Base-by-base conservation (phyloP, 176 grass and related monocot genomes). In the Rhynchospora pubera region DNA sequence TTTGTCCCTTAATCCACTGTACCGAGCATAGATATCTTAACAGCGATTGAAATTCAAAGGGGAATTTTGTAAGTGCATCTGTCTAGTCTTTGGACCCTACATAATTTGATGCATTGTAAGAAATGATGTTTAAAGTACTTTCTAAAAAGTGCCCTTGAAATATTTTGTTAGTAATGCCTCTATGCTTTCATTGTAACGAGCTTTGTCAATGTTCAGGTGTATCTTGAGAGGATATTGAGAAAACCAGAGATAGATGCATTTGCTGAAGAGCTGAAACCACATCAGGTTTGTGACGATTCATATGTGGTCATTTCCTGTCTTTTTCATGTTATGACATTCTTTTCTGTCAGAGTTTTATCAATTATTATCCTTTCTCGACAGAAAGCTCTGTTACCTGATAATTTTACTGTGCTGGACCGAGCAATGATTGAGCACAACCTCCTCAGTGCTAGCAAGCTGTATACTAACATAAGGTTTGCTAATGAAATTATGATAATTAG, bases 401-500 rank as follows among this genome's bases (percentile, higher is more conserved):
- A 62, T 77, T 99, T 90, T 71, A 99, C 96, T 62, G 96, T 99
- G 76, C 89, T 99, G 83, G 96, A 99, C 57, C 85, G 96, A 46
- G 96, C 96, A 24, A 99, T 99, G 93, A 99, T 99, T 81, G 96
- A 99, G 82, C 96, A 99, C 85, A 99, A 99, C 85, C 96, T 99
- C 45, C 91, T 99, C 14, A 95, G 92, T 86, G 93, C 93, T 28
- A 99, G 91, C 83, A 95, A 99, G 85, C 86, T 99, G 30, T 99
- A 99, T 84, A 96, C 92, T 44, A 99, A 99, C 77, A 99, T 96
- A 85, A 99, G 97, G 97, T 99, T n/a, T 79, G 45, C 53, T 50
- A 28, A 52, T 57, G 34, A 39, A 39, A 2, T 34, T 56, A 43
- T 61, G 9, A 13, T 82, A 52, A 22, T 24, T 79, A 52, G 14